Conservation (phyloP, 106 monocot species). For the Ottelia alismoides region DNA sequence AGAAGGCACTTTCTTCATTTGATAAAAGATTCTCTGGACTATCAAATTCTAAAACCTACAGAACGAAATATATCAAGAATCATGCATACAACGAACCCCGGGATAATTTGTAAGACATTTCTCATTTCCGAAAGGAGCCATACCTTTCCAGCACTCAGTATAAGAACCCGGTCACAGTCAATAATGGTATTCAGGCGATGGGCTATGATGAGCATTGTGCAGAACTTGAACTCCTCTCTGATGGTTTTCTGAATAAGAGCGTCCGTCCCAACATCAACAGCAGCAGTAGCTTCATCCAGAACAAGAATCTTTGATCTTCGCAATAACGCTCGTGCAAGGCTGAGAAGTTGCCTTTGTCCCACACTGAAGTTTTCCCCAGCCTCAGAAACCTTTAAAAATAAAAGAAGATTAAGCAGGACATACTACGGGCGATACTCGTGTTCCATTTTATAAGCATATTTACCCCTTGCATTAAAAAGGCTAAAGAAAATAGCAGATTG, state of each 20-base stretch:
- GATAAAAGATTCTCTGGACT: conserved; percentile 68
- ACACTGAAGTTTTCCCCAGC: conserved; percentile 97
- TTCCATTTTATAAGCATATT: too few relatives aligned
- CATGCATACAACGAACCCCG: not conserved
- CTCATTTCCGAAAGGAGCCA: not conserved
- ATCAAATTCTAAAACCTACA: conserved; percentile 87
- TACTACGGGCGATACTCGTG: too few relatives aligned
- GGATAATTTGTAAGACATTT: not conserved
- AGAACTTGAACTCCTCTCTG: conserved; percentile 90
- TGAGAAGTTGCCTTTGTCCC: conserved; percentile 89
- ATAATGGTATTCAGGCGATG: conserved; percentile 95
- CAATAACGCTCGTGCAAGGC: conserved; percentile 84
- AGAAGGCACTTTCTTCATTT: conserved; percentile 85
- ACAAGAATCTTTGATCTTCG: conserved; percentile 95
- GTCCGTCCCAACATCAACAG: conserved; percentile 98
- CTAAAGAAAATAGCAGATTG: not conserved
- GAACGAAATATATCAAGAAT: not conserved
- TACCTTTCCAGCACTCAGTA: conserved; percentile 91
- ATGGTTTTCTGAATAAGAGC: conserved; percentile 97
- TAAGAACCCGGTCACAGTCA: conserved; percentile 83
- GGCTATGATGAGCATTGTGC: conserved; percentile 97
- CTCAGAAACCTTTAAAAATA: conserved; percentile 55
- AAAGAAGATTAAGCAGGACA: too few relatives aligned
- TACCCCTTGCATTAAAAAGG: too few relatives aligned
- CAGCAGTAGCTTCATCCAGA: conserved; percentile 99